phyloP scores from a whole-genome alignment of 148 eudicot genomes.

The Spergularia bocconei region DNA sequence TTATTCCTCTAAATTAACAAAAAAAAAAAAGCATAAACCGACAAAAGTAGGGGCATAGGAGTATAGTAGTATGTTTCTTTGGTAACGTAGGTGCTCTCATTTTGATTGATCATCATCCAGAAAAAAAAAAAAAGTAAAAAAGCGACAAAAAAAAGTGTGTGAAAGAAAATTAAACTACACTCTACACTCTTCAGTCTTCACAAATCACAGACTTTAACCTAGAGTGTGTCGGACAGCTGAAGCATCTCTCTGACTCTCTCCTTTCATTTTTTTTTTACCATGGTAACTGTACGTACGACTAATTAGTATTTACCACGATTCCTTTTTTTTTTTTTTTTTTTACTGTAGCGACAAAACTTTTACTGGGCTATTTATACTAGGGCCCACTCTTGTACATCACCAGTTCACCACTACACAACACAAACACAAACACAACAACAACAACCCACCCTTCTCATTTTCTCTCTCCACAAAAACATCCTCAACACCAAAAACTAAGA shows the following conservation, averaged over 20 bases:
- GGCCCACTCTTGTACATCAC: neutral
- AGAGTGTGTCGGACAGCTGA: constrained; percentile 11
- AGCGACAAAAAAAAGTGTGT: neutral
- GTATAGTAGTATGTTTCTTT: too few species aligned
- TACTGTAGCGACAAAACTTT: neutral
- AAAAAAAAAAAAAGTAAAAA: neutral
- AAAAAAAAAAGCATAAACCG: neutral
- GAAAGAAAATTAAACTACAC: too few species aligned
- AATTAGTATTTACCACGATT: too few species aligned
- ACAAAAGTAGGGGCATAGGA: neutral
- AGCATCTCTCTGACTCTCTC: constrained; percentile 9
- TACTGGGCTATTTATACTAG: neutral
- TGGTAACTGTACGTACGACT: too few species aligned
- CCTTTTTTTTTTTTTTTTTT: neutral
- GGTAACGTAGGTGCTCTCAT: too few species aligned
- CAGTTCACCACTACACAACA: neutral
- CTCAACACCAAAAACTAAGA: neutral
- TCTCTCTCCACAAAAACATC: neutral
- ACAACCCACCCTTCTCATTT: neutral
- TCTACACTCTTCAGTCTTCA: too few species aligned
- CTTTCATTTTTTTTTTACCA: neutral
- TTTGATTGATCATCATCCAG: too few species aligned
- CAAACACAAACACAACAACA: neutral
- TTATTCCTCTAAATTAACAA: neutral
- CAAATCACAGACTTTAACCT: neutral